A percentile compares a stretch with the other conserved stretches of the same genome.
These are phyloP conservation scores for Colletotrichum sp. DNA, from an alignment of 2,329 filamentous ascomycete species.

Conservation along the genomic window DNA sequence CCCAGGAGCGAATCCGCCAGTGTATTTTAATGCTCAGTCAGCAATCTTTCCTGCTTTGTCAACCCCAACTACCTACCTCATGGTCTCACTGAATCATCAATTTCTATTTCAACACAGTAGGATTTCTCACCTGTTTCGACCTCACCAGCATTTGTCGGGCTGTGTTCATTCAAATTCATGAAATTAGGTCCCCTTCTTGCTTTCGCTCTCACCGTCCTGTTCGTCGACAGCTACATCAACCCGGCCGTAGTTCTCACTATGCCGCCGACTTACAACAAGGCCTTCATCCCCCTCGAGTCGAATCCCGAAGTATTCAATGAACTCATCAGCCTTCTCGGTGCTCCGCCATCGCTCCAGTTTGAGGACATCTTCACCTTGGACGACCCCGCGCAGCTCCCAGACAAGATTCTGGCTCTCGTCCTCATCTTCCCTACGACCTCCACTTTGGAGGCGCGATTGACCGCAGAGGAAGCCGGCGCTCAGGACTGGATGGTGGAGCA, in stretches of 20 bases:
- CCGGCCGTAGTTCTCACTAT: not conserved
- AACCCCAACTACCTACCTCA: not conserved
- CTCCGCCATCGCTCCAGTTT: slow-evolving; percentile 64
- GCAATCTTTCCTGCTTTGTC: not conserved
- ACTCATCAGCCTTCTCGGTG: slow-evolving; percentile 67
- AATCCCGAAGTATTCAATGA: slow-evolving; percentile 73
- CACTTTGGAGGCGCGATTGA: slow-evolving; percentile 63
- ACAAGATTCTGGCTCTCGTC: slow-evolving; percentile 62
- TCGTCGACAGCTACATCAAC: not conserved
- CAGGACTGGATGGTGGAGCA: slow-evolving; percentile 20
- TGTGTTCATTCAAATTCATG: not conserved
- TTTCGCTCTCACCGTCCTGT: not conserved
- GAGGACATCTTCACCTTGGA: slow-evolving; percentile 74
- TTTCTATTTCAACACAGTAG: not conserved
- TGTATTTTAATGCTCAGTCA: not conserved
- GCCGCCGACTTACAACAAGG: slow-evolving; percentile 25
- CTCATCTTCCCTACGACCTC: slow-evolving; percentile 71
- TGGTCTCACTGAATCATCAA: not conserved
- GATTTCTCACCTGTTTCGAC: not conserved
- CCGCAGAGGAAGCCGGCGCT: slow-evolving; percentile 22
- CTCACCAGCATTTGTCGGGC: not conserved
- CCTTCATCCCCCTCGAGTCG: slow-evolving; percentile 35
- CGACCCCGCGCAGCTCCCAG: slow-evolving; percentile 71
- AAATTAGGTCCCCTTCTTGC: not conserved
- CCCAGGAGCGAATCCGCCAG: not conserved